Evolutionary conservation across 306 rosid species (phyloP).

Genomic region (Psophocarpus tetragonolobus): DNA sequence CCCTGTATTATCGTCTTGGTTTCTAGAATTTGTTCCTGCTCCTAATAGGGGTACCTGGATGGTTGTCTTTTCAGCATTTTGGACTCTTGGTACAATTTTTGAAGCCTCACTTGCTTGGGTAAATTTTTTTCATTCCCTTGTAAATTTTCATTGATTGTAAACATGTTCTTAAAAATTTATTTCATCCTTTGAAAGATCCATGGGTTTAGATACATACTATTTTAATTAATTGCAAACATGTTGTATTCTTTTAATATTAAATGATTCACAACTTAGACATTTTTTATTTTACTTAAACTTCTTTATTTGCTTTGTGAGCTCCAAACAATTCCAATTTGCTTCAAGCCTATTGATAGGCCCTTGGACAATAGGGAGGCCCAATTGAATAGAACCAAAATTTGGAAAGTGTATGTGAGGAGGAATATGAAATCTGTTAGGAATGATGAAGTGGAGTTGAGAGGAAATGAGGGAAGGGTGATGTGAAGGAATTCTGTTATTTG

Average conservation of each 20-base stretch:
- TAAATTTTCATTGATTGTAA: conserved; percentile 3
- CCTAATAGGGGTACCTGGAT: conserved; percentile 97
- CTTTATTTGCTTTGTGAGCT: background rate
- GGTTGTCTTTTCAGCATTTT: conserved; percentile 89
- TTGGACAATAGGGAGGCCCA: background rate
- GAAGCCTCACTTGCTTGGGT: conserved; percentile 99
- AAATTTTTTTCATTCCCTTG: conserved; percentile 37
- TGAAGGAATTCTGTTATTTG: too few species aligned
- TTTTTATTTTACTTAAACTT: background rate
- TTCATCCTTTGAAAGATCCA: conserved; percentile 21
- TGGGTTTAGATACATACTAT: background rate
- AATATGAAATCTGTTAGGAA: background rate
- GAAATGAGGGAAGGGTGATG: too few species aligned
- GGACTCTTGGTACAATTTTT: conserved; percentile 92
- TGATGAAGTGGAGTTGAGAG: too few species aligned
- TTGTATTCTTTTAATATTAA: conserved; percentile 5
- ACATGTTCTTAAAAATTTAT: conserved; percentile 6
- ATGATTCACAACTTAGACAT: background rate
- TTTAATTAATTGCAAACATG: too few species aligned
- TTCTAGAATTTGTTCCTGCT: conserved; percentile 93
- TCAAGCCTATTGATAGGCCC: background rate
- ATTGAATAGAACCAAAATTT: background rate
- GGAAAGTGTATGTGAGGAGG: too few species aligned
- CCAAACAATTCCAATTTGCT: conserved; percentile 6
- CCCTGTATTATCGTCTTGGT: conserved; percentile 89